Percentiles rank a stretch among this genome's conserved stretches.
Conservation (phyloP, 768 basidiomycete species). For the Kwoniella sp. region DNA sequence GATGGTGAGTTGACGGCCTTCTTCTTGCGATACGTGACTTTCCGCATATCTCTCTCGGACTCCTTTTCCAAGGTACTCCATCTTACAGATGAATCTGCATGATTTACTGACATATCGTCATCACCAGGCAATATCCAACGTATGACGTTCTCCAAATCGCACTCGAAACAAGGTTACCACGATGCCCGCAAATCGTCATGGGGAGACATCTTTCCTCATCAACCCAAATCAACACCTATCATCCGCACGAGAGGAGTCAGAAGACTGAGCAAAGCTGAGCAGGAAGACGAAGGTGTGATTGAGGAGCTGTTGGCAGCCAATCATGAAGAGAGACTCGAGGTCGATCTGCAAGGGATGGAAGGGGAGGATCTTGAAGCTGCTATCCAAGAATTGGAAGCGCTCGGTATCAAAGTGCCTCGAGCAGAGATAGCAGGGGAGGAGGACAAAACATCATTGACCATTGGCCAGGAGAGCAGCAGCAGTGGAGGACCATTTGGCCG, state of each 20-base stretch:
- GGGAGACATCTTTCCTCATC: slow-evolving; percentile 95
- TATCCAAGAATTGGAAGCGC: slow-evolving; percentile 13
- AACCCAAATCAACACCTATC: slow-evolving; percentile 62
- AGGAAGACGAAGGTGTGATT: slow-evolving; percentile 16
- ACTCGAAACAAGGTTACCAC: slow-evolving; percentile 92
- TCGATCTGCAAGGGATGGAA: not conserved
- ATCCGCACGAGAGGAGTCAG: slow-evolving; percentile 48
- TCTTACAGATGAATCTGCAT: too few relatives aligned
- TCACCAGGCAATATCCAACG: slow-evolving; percentile 84
- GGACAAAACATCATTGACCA: not conserved
- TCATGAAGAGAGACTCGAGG: slow-evolving; percentile 4
- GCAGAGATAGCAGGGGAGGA: slow-evolving; percentile 24
- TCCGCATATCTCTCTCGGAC: not conserved
- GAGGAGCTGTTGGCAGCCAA: slow-evolving; percentile 10
- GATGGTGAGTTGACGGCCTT: slow-evolving; percentile 65
- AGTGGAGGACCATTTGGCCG: slow-evolving; percentile 7
- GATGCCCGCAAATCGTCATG: slow-evolving; percentile 90
- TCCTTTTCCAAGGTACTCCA: not conserved
- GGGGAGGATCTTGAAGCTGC: not conserved
- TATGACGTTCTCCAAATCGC: slow-evolving; percentile 85
- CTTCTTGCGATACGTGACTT: not conserved
- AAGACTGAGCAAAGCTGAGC: slow-evolving; percentile 33
- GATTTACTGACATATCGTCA: slow-evolving; percentile 8
- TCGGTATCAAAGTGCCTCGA: slow-evolving; percentile 22
- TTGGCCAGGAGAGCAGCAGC: not conserved